Conservation (phyloP, 352 stramenopile species). For the Phytopythium litorale region DNA sequence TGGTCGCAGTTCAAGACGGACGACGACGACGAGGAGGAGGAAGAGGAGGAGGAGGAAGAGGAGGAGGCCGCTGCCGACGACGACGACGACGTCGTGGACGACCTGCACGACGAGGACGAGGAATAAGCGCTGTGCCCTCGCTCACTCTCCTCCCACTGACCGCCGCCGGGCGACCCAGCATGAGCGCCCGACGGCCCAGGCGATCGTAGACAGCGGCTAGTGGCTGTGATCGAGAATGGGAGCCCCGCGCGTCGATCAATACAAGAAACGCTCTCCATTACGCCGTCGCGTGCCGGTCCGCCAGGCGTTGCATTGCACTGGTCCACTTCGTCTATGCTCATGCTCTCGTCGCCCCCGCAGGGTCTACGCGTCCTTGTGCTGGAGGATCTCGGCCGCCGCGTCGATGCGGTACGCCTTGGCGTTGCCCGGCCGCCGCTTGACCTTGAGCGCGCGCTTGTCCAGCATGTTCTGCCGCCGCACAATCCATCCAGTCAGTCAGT, state of each 20-base stretch:
- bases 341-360: no score
- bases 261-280: slow-evolving; percentile 3
- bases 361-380: slow-evolving; percentile 25
- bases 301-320: neutral
- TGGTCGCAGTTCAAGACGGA: slow-evolving; percentile 82
- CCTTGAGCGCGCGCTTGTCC: slow-evolving; percentile 91
- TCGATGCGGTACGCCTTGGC: slow-evolving; percentile 86
- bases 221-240: neutral
- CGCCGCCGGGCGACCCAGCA: neutral
- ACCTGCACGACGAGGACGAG: slow-evolving; percentile 32
- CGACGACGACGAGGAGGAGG: slow-evolving; percentile 79
- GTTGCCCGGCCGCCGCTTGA: slow-evolving; percentile 87
- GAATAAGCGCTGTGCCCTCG: slow-evolving; percentile 11
- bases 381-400: slow-evolving; percentile 68
- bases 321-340: neutral
- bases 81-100: slow-evolving; percentile 12
- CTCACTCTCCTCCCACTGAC: neutral
- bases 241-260: neutral
- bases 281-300: neutral
- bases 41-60: slow-evolving; percentile 62
- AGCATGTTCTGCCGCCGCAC: slow-evolving; percentile 60
- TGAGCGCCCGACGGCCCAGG: neutral
- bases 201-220: neutral
- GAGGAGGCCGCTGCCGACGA: slow-evolving; percentile 26
- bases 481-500: neutral